phyloP scores from a whole-genome alignment of 2,329 filamentous ascomycete genomes.

The Fusarium mundagurra region DNA sequence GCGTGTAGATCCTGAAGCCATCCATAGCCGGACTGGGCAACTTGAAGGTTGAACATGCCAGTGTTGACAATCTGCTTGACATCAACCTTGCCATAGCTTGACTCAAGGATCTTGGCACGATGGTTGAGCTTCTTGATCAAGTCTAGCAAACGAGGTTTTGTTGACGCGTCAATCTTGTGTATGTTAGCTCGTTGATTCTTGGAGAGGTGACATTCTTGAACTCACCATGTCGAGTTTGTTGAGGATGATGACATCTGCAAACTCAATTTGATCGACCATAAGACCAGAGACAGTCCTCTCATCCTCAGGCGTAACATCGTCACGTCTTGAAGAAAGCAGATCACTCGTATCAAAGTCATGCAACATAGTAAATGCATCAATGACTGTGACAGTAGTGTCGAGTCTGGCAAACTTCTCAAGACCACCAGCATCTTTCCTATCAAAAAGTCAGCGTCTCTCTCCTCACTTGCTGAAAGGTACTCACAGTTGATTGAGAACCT shows the following conservation, averaged over 20 bases:
- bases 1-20: constrained; percentile 77
- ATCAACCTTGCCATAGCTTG: constrained; percentile 67
- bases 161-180: constrained; percentile 50
- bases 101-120: constrained; percentile 70
- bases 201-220: fast-evolving
- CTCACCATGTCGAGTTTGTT: constrained; percentile 75
- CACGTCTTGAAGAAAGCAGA: constrained; percentile 70
- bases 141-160: constrained; percentile 58
- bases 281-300: constrained; percentile 79
- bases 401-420: constrained; percentile 72
- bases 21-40: constrained; percentile 71
- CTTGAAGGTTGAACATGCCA: constrained; percentile 70
- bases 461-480: not conserved
- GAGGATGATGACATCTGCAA: constrained; percentile 76
- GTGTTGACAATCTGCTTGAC: constrained; percentile 73
- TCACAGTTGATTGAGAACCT: constrained; percentile 50
- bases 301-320: constrained; percentile 72
- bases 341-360: constrained; percentile 77
- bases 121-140: constrained; percentile 73
- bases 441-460: not conserved
- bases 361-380: constrained; percentile 78
- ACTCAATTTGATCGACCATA: constrained; percentile 82
- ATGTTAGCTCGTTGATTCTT: not conserved
- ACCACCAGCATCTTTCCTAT: constrained; percentile 65
- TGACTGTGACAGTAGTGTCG: constrained; percentile 77